Base-by-base conservation (phyloP, 2,329 filamentous ascomycete genomes). In the Cladosporium velox region DNA sequence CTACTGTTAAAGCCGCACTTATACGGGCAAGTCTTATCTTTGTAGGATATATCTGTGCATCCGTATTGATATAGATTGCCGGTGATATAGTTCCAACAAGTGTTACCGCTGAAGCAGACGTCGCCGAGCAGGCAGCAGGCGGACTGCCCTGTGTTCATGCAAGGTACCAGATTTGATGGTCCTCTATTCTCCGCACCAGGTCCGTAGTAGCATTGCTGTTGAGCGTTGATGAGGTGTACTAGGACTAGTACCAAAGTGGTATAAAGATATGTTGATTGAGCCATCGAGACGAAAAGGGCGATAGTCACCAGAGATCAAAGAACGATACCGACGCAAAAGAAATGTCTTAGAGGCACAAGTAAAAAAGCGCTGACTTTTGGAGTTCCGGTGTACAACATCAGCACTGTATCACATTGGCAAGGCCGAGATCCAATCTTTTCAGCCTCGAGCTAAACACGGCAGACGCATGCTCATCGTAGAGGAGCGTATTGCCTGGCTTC, bases 141-240 rank as follows among this genome's bases (percentile, higher is more conserved):
- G 1, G 72, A 74, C 12, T 67, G 28, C 14, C 73, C 73, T 58
- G 63, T 68, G 34, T 57, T 51, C 32, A 66, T 67, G 58, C 74
- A 75, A 21, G 73, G 72, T 28, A 74, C 70, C 14, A 76, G 67
- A 8, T 71, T 63, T 2, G 68, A 61, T 15, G 70, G 67, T 3
- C 69, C 74, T 24, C 73, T 72, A 62, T 72, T 70, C 32, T 67
- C 44, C n/a, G 70, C 70, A 6, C 73, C 74, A 5, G 72, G 69
- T 15, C 70, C 73, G 58, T 70, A 74, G 66, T 76, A 76, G 66
- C 74, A 76, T 66, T 73, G 70, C 57, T 75, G 71, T 38, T 74
- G 73, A n/a, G 66, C 70, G 12, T 28, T 24, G 8, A 51, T 55
- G 34, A 51, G 41, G 5, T 21, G 58, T 21, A 44, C 28, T 6